phyloP scores from a whole-genome alignment of 1,284 basidiomycete species.

The Fomitopsis pinicola region DNA sequence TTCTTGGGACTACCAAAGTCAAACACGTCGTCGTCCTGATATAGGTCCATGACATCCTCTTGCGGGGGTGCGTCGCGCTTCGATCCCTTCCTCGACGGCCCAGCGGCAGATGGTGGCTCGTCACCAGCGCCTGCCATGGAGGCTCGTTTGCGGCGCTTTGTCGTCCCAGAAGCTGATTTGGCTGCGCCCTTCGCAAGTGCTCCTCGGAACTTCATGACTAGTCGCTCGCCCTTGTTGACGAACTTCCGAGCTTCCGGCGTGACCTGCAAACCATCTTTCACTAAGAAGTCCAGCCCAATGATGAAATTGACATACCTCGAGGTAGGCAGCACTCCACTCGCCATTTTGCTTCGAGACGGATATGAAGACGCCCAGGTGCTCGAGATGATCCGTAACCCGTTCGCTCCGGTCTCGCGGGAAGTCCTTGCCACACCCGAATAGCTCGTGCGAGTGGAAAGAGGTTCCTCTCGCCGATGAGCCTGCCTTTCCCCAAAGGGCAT shows the following conservation, averaged over 20 bases:
- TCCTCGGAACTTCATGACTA: slow-evolving; percentile 2
- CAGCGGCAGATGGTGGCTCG: not conserved
- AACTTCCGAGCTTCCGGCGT: slow-evolving; percentile 1
- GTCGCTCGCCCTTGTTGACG: not conserved
- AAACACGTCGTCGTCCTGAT: slow-evolving; percentile 7
- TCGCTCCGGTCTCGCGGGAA: slow-evolving; percentile 51
- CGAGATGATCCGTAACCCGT: slow-evolving; percentile 58
- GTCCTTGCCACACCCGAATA: slow-evolving; percentile 52
- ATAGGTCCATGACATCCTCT: not conserved
- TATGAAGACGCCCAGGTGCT: slow-evolving; percentile 37
- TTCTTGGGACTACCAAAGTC: slow-evolving; percentile 12
- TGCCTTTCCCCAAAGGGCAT: slow-evolving; percentile 63
- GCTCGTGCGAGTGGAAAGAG: slow-evolving; percentile 41
- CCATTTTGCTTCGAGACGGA: slow-evolving; percentile 21
- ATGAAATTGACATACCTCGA: slow-evolving; percentile 22
- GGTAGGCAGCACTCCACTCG: slow-evolving; percentile 28
- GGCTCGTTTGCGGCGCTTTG: not conserved
- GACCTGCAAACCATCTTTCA: not conserved
- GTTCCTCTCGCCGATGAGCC: slow-evolving; percentile 43
- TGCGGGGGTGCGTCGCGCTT: not conserved
- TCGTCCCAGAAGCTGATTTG: not conserved
- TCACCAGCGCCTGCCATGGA: not conserved
- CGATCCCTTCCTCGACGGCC: not conserved
- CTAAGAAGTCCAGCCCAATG: no score
- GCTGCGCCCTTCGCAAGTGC: not conserved